Evolutionary conservation across 306 rosid genomes (phyloP), one percentile per base, ranked within the genome.

Genomic region (Cicer chorassanicum): DNA sequence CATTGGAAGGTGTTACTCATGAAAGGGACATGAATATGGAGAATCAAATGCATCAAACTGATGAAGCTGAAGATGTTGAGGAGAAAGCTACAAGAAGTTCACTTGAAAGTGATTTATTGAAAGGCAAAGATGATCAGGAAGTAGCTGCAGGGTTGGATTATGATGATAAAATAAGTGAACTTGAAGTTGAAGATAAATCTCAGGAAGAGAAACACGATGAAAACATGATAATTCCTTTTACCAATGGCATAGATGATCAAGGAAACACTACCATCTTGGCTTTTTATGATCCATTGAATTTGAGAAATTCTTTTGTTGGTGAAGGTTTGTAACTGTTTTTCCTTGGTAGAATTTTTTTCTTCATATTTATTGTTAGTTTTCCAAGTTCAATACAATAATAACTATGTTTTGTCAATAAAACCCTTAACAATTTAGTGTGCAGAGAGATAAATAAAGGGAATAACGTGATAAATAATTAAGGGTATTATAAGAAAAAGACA

Each of bases 81-180:
- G 86, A 71, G 44, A 77, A 87, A 76, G 48, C 43, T 51, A 49
- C 29, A 50, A 48, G 54, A 78, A 15, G 64, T 73, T 83, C 84
- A 73, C 83, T 51, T 78, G 75, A 62, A 19, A 79, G 74, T 65
- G 65, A 64, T 3, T 40, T 48, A 45, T 49, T 68, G 18, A 69
- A 57, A 46, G 75, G 45, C 2, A 77, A 65, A 16, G 54, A 73
- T 44, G 79, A 68, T 68, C 41, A 15, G 24, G 80, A 9, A 67
- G 29, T 66, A 39, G 50, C 45, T 65, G 40, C 63, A 43, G 9
- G 44, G 74, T 15, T 61, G 46, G 15, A 24, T 75, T 51, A 36
- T 4, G 29, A 50, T 71, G 74, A 59, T 64, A 29, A 43, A 51
- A 68, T 21, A 45, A 57, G 70, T 56, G 70, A 57, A 46, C 36